These are phyloP conservation scores for Vishniacozyma victoriae DNA, from an alignment of 768 basidiomycete species.

Conservation along the genomic window DNA sequence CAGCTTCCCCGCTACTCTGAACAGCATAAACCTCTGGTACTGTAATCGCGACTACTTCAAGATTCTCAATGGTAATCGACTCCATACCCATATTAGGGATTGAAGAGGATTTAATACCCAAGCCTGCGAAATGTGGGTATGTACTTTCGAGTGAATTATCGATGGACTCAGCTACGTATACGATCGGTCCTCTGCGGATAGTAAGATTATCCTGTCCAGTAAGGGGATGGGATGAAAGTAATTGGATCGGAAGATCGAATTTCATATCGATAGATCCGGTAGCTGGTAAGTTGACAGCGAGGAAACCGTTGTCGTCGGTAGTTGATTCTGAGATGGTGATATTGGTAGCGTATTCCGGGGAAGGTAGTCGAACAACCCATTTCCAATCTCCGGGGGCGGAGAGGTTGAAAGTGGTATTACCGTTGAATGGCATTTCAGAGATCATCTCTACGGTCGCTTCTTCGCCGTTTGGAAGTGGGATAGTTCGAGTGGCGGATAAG, in stretches of 20 bases:
- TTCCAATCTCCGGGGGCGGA: conserved; percentile 22
- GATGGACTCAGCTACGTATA: conserved; percentile 25
- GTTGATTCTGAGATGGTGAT: conserved; percentile 2
- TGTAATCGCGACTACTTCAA: too few relatives aligned
- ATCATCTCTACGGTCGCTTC: conserved; percentile 15
- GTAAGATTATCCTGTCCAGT: conserved; percentile 24
- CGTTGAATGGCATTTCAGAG: conserved; percentile 24
- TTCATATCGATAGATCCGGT: neutral
- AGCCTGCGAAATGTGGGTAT: conserved; percentile 22
- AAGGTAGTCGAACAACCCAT: conserved; percentile 15
- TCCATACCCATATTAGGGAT: too few relatives aligned
- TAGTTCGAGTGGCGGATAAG: conserved; percentile 17
- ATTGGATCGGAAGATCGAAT: conserved; percentile 20
- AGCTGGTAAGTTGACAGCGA: neutral
- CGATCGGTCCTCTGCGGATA: conserved; percentile 28
- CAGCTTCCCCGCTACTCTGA: too few relatives aligned
- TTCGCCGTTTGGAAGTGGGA: conserved; percentile 14
- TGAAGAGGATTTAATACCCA: conserved; percentile 17
- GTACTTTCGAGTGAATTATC: conserved; percentile 21
- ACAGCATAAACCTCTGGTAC: too few relatives aligned
- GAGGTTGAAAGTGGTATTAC: conserved; percentile 5
- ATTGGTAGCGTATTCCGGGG: conserved; percentile 20
- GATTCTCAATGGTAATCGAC: too few relatives aligned
- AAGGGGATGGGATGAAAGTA: conserved; percentile 17
- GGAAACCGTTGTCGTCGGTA: conserved; percentile 3